Base-by-base conservation (phyloP, 805 yeast species). In the Saccharomyces eubayanus region DNA sequence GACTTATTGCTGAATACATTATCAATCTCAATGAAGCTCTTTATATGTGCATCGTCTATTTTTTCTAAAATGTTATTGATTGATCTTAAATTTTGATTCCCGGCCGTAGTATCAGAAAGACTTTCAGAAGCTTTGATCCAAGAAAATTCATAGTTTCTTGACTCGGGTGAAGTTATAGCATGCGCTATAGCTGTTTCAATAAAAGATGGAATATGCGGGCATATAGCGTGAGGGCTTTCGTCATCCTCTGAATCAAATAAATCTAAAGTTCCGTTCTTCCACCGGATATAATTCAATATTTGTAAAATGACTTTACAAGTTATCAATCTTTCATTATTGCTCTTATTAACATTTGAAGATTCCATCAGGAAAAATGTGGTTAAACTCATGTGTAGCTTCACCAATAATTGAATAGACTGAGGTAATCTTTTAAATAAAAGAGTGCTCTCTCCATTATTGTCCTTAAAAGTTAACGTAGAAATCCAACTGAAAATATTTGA, bases 141-240 rank as follows among this genome's bases (percentile, higher is more conserved):
- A 8, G 83, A 73, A 48, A 75, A 74, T 8, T 85, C 79, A 64
- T 80, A 89, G 16, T 75, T 67, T 55, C 98, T 77, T 31, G 92
- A 82, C 63, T 87, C 94, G 0, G 97, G 96, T 1, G 92, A 77
- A 31, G 88, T 73, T 16, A 91, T 78, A 1, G 90, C 89, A 59
- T 86, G 81, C 0, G 80, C 74, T 36, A 91, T 73, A 12, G 94
- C 88, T 2, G 90, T 76, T 67, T 92, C 98, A 52, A 92, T 76
- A 65, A 90, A 85, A 1, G 96, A 86, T 3, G 97, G 97, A 20
- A 91, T 78, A 57, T 74, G 78, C 6, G 82, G 77, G 1, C 78
- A 73, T 2, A 73, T 61, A 29, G 60, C 55, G 10, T 63, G 62
- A 30, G 56, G 53, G 16, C 53, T 53, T 10, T 48, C 20, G 20